These are phyloP conservation scores for Auriscalpium vulgare DNA, from an alignment of 768 basidiomycete genomes.

Conservation along the genomic window DNA sequence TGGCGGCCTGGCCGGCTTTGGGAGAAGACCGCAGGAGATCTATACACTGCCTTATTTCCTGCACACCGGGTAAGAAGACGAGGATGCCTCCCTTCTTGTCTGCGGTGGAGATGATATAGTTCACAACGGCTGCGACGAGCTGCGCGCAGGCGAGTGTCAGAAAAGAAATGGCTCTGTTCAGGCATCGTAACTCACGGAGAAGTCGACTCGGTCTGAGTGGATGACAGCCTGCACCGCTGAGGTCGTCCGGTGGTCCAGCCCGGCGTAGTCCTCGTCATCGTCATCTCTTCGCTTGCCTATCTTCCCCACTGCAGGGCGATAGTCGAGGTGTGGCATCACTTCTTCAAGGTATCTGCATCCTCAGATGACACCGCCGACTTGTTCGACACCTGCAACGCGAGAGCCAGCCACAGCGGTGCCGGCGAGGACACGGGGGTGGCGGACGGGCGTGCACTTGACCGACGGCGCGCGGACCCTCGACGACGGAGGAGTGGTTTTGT, in stretches of 20 bases:
- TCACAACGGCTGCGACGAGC: conserved; percentile 42
- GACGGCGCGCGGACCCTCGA: too few relatives aligned
- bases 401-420: too few relatives aligned
- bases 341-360: conserved; percentile 11
- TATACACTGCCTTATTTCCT: conserved; percentile 77
- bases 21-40: conserved; percentile 39
- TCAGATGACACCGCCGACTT: too few relatives aligned
- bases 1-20: conserved; percentile 32
- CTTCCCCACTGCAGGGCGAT: conserved; percentile 3
- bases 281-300: conserved; percentile 7
- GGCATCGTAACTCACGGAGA: conserved; percentile 38
- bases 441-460: too few relatives aligned
- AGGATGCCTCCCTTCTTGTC: conserved; percentile 59
- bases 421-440: too few relatives aligned
- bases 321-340: conserved; percentile 4
- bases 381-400: too few relatives aligned
- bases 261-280: conserved; percentile 34
- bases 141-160: not conserved
- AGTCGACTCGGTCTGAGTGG: conserved; percentile 62
- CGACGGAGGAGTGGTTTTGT: too few relatives aligned
- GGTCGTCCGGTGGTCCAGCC: conserved; percentile 44
- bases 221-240: conserved; percentile 53
- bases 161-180: not conserved
- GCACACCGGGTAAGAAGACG: conserved; percentile 86
- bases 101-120: conserved; percentile 47